Base-by-base conservation (phyloP, 2,329 filamentous ascomycete species). In the Furcasterigmium furcatum region DNA sequence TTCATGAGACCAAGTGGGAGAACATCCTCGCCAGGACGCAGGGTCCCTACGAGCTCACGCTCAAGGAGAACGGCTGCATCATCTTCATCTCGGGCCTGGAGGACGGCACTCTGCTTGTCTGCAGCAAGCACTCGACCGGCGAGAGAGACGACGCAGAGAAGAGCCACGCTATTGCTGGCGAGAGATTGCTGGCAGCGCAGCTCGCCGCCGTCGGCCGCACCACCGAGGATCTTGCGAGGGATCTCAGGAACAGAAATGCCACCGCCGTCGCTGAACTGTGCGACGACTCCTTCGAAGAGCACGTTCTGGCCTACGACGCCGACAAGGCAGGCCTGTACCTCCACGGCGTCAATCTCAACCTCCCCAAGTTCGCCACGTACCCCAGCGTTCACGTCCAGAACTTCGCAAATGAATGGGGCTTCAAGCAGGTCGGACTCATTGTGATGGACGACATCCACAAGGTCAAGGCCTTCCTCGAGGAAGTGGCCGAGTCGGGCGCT, bases 41-140 rank as follows among this genome's bases (percentile, higher is more conserved):
- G 52, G 91, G 90, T 0, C 94, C 94, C 0, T 99, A 97, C 58
- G 94, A 99, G 68, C 72, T 99, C 46, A 97, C 91, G 47, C 82
- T 97, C 43, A 99, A 99, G 70, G 94, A 99, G 68, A 99, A 99
- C 59, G 94, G 94, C n/a, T 99, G 94, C 66, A 99, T 99, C 66
- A 96, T 99, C 55, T 99, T 99, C 71, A 84, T 99, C 38, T 86
- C 91, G 14, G 94, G 91, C 13, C 74, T 99, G 19, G 88, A 95
- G 58, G 91, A 96, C 58, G 91, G 82, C 29, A 90, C 88, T 2
- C 73, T 99, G 9, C 74, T 99, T 8, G 91, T 99, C n/a, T 97
- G 92, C 79, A 97, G 92, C 76, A 99, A 99, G 63, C 94, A 99
- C 65, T 97, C 94, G 1, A 97, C 91, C 0, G 94, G 94, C 7